phyloP scores from a whole-genome alignment of 495 filamentous ascomycete species.

The Cryomyces antarcticus region DNA sequence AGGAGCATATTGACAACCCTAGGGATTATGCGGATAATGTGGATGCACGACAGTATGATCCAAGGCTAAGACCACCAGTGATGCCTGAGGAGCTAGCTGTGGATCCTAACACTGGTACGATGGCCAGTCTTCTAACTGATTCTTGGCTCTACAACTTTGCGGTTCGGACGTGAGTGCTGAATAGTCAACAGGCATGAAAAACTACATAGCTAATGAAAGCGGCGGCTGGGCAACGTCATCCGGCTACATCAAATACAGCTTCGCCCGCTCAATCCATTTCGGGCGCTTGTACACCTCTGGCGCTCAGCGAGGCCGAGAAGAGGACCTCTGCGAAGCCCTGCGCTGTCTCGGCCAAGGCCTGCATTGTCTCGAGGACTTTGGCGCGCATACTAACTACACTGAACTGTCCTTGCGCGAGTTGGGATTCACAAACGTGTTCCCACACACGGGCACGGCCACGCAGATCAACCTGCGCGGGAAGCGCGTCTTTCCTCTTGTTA shows the following conservation, averaged over 20 bases:
- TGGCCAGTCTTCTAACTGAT: not conserved
- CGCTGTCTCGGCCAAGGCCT: slow-evolving; percentile 76
- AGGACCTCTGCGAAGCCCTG: slow-evolving; percentile 77
- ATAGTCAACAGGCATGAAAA: slow-evolving; percentile 53
- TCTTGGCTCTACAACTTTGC: not conserved
- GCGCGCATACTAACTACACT: slow-evolving; percentile 85
- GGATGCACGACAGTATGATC: slow-evolving; percentile 70
- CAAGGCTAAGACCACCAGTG: slow-evolving; percentile 62
- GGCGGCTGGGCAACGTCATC: slow-evolving; percentile 72
- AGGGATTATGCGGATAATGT: slow-evolving; percentile 77
- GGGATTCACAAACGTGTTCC: slow-evolving; percentile 62
- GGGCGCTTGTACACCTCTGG: slow-evolving; percentile 72
- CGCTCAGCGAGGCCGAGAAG: slow-evolving; percentile 46
- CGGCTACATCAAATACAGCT: slow-evolving; percentile 76
- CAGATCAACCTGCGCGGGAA: slow-evolving; percentile 54
- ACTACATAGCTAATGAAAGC: slow-evolving; percentile 86
- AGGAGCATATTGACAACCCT: slow-evolving; percentile 88
- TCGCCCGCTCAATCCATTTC: slow-evolving; percentile 71
- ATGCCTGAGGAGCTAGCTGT: slow-evolving; percentile 57
- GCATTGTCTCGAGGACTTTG: slow-evolving; percentile 89
- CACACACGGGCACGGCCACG: slow-evolving; percentile 59
- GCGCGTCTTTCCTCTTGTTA: slow-evolving; percentile 69
- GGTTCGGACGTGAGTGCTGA: not conserved
- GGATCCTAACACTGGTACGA: slow-evolving; percentile 45
- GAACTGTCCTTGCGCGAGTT: slow-evolving; percentile 77